These are phyloP conservation scores for Aechmea fasciata DNA, from an alignment of 176 grass and related monocot genomes.

Conservation along the genomic window DNA sequence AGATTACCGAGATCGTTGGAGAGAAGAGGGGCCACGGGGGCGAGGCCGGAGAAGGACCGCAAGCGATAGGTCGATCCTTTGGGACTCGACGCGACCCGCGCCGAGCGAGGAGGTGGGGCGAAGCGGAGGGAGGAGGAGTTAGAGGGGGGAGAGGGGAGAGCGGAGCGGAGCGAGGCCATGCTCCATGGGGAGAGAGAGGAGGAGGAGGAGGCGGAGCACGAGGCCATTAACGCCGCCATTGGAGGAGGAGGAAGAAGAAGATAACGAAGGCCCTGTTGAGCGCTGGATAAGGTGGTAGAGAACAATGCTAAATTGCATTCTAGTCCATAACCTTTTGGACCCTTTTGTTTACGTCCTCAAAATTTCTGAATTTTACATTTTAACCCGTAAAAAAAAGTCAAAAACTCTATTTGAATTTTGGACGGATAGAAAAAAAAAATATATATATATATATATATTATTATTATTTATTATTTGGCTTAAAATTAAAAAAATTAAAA, in stretches of 20 bases:
- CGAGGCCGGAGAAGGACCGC: conserved; percentile 49
- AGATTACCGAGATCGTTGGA: conserved; percentile 36
- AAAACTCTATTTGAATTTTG: too few species aligned
- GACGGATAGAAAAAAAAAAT: too few species aligned
- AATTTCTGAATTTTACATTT: too few species aligned
- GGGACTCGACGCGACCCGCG: conserved; percentile 18
- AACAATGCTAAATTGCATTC: too few species aligned
- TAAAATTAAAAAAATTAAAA: not conserved
- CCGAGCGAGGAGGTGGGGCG: conserved; percentile 19
- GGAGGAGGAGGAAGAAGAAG: not conserved
- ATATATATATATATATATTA: too few species aligned
- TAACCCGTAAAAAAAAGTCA: too few species aligned
- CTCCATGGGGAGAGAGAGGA: conserved; percentile 49
- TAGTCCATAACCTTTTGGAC: too few species aligned
- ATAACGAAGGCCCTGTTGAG: too few species aligned
- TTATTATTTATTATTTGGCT: too few species aligned
- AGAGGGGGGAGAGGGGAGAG: conserved; percentile 33
- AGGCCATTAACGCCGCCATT: conserved; percentile 43
- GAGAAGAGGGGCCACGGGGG: conserved; percentile 25
- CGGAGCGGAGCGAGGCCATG: conserved; percentile 38
- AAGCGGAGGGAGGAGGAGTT: not conserved
- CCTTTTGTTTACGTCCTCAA: too few species aligned
- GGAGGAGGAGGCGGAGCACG: conserved; percentile 26
- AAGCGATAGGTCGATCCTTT: conserved; percentile 18
- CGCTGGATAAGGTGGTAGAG: too few species aligned